Conservation (phyloP, 495 filamentous ascomycete genomes). For the Arthonia radiata region DNA sequence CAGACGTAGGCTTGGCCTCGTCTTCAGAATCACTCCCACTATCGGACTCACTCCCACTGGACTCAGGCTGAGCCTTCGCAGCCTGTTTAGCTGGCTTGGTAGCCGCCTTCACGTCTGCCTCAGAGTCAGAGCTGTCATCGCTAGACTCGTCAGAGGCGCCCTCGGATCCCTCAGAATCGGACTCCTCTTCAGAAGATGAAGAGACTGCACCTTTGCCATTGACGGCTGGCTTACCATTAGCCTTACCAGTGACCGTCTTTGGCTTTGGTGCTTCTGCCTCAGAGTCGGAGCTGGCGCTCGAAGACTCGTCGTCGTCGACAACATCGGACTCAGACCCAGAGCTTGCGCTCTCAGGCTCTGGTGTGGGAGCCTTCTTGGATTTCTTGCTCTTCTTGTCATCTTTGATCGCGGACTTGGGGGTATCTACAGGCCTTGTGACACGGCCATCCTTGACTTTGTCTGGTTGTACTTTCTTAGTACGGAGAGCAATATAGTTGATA, state of each 20-base stretch:
- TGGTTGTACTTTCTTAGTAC: too few species aligned
- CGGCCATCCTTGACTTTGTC: constrained; percentile 24
- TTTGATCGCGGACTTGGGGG: constrained; percentile 14
- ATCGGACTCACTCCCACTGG: constrained; percentile 14
- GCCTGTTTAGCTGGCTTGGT: not conserved
- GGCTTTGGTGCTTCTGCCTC: too few species aligned
- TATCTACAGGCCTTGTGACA: constrained; percentile 17
- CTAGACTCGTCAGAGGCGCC: constrained; percentile 6
- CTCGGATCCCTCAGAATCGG: constrained; percentile 7
- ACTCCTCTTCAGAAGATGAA: constrained; percentile 15
- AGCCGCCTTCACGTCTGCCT: constrained; percentile 1
- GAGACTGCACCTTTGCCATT: too few species aligned
- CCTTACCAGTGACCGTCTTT: too few species aligned
- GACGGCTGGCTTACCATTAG: too few species aligned
- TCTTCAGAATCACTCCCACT: constrained; percentile 3
- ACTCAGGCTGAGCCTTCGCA: constrained; percentile 2
- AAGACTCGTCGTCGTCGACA: too few species aligned
- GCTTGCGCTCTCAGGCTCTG: constrained; percentile 13
- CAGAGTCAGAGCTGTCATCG: constrained; percentile 2
- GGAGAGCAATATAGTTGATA: too few species aligned
- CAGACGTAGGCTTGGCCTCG: not conserved
- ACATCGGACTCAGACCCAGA: constrained; percentile 16
- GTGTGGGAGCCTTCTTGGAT: constrained; percentile 20
- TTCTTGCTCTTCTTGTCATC: constrained; percentile 15
- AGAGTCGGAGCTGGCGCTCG: too few species aligned